These are phyloP conservation scores for Venturia oleaginea DNA, from an alignment of 2,329 filamentous ascomycete species.

Conservation along the genomic window DNA sequence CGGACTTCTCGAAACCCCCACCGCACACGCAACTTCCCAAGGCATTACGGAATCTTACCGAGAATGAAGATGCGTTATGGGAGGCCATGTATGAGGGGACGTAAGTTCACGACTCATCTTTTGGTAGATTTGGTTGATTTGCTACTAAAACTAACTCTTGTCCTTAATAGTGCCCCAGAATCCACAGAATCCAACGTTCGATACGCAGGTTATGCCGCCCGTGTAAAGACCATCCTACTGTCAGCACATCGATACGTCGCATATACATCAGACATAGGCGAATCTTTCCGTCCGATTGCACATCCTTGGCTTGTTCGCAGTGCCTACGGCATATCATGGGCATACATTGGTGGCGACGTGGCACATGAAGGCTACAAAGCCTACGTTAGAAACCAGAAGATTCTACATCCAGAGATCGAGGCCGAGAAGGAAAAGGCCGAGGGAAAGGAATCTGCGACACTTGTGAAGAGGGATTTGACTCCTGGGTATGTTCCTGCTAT, in stretches of 20 bases:
- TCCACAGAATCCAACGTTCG: slow-evolving; percentile 78
- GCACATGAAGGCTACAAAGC: slow-evolving; percentile 91
- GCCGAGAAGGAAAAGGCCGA: slow-evolving; percentile 18
- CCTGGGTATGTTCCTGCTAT: slow-evolving; percentile 55
- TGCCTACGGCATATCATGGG: slow-evolving; percentile 88
- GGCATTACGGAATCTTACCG: slow-evolving; percentile 46
- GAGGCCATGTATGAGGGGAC: slow-evolving; percentile 70
- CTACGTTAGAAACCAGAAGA: slow-evolving; percentile 75
- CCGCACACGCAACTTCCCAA: slow-evolving; percentile 44
- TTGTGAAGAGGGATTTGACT: not conserved
- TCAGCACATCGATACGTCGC: slow-evolving; percentile 93
- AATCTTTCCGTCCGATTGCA: slow-evolving; percentile 88
- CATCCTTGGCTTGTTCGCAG: slow-evolving; percentile 72
- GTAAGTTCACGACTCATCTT: slow-evolving; percentile 40
- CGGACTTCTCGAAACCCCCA: slow-evolving; percentile 39
- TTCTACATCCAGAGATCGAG: slow-evolving; percentile 57
- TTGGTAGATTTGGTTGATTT: slow-evolving; percentile 1
- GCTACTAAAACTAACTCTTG: not conserved
- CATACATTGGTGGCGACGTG: slow-evolving; percentile 86
- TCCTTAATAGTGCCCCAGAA: slow-evolving; percentile 52
- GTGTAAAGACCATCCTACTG: slow-evolving; percentile 76
- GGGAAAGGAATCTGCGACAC: slow-evolving; percentile 15
- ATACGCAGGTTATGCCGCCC: slow-evolving; percentile 85
- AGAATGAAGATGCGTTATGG: slow-evolving; percentile 63
- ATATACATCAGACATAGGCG: slow-evolving; percentile 93